Percentiles rank a stretch among this genome's conserved stretches.
Conservation (phyloP, 805 yeast genomes). For the Candida adriatica region DNA sequence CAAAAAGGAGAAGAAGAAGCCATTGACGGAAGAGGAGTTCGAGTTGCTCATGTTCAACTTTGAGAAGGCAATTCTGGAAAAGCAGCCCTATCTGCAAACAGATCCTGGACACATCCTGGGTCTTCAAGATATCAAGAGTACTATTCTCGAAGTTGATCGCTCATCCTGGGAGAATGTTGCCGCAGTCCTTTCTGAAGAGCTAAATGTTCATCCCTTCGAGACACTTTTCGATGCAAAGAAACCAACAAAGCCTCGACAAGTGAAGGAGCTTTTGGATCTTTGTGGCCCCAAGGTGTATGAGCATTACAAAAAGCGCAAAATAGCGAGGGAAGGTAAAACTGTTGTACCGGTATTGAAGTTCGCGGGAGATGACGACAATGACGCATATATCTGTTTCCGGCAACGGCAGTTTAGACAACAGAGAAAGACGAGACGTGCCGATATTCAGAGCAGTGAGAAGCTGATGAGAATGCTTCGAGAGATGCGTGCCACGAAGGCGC, state of each 20-base stretch:
- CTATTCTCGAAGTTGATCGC: slow-evolving; percentile 36
- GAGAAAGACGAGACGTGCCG: slow-evolving; percentile 93
- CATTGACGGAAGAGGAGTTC: slow-evolving; percentile 76
- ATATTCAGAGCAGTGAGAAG: slow-evolving; percentile 81
- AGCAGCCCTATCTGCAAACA: slow-evolving; percentile 83
- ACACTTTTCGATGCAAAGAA: slow-evolving; percentile 46
- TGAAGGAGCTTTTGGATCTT: slow-evolving; percentile 40
- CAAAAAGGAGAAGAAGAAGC: slow-evolving; percentile 11
- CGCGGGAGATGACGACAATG: slow-evolving; percentile 83
- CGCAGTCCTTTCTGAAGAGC: slow-evolving; percentile 46
- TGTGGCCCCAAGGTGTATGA: slow-evolving; percentile 68
- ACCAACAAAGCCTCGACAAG: slow-evolving; percentile 35
- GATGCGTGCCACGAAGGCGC: slow-evolving; percentile 64
- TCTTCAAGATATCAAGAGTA: slow-evolving; percentile 59
- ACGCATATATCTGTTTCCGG: slow-evolving; percentile 93
- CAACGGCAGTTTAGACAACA: slow-evolving; percentile 93
- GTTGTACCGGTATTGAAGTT: slow-evolving; percentile 73
- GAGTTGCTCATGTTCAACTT: slow-evolving; percentile 69
- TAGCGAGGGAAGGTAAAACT: slow-evolving; percentile 59
- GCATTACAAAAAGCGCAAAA: slow-evolving; percentile 76
- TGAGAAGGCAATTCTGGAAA: slow-evolving; percentile 67
- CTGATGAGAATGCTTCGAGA: slow-evolving; percentile 68
- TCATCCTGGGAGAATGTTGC: slow-evolving; percentile 54
- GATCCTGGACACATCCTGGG: slow-evolving; percentile 74
- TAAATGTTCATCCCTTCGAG: slow-evolving; percentile 46